Evolutionary conservation across 371 early-diverging fungal genomes (phyloP), one percentile per base, ranked within the genome.

Genomic region (Mortierella sp.): DNA sequence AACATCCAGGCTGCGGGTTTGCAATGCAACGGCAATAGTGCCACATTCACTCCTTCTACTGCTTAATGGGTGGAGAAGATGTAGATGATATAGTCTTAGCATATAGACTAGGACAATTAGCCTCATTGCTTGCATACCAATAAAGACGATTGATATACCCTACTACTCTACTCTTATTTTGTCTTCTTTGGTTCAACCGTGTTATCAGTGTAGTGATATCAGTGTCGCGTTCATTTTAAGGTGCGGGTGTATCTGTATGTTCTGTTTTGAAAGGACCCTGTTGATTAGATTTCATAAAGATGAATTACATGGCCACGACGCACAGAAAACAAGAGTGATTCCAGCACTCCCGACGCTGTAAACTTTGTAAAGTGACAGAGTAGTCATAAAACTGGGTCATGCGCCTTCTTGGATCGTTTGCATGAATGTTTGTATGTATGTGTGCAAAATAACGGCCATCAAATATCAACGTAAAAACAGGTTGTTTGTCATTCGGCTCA

Each of bases 1-100:
- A 66, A 71, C 45, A 73, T 79, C 26, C 40, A 68, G 62, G 40
- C 51, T 10, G 79, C 74, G 3, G 79, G 79, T 0, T 24, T 79
- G 47, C 32, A 22, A 28, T 79, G 79, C 57, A 26, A 14, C 28
- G 54, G 54, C 10, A 47, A 0, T 20, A 12, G 52, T 37, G 54
- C 30, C 1, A 52, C 69, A 2, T 72, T 68, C 57, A 63, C 51
- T 3, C 66, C 73, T 35, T 24, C 57, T 14, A n/a, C 67, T 52
- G 63, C 58, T 14, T 58, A 64, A 68, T 32, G 43, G 2, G 18
- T 26, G 14, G 14, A 57, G 10, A 10, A 26, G 10, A 57, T 20
- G 14, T 57, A 9, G 1, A 26, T 28, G 57, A 22, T 10, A 18
- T 57, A 20, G 28, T 54, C 54, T 1, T 37, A 16, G 22, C 4